Percentiles rank a stretch among this genome's conserved stretches.
Conservation (phyloP, 2,329 filamentous ascomycete species). For the Grosmannia penicillata region DNA sequence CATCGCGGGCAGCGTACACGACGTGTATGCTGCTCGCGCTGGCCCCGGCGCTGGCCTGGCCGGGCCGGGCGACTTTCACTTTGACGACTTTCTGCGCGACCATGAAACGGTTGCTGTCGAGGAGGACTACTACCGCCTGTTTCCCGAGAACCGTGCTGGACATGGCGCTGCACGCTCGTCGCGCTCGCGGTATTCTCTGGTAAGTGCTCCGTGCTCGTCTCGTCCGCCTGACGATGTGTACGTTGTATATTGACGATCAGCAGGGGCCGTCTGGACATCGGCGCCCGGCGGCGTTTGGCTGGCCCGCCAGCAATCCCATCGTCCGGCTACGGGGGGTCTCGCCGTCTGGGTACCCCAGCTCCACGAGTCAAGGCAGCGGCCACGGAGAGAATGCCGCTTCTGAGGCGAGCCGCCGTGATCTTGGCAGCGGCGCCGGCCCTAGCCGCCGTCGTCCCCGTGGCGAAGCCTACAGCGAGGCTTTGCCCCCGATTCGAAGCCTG, state of each 20-base stretch:
- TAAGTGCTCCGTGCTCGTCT: too few species aligned
- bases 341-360: neutral
- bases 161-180: too few species aligned
- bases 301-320: constrained; percentile 4
- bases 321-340: neutral
- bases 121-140: too few species aligned
- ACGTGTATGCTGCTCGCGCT: too few species aligned
- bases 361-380: neutral
- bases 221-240: too few species aligned
- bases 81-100: constrained; percentile 1
- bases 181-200: too few species aligned
- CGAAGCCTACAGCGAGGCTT: neutral
- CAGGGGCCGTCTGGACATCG: neutral
- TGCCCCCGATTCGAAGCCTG: constrained; percentile 3
- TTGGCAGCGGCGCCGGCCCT: neutral
- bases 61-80: neutral
- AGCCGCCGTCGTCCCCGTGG: neutral
- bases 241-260: too few species aligned
- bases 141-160: too few species aligned
- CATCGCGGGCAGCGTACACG: neutral
- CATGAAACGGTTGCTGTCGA: too few species aligned
- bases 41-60: neutral
- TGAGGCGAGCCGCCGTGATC: neutral
- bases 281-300: constrained; percentile 3
- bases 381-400: neutral